Evolutionary conservation across 495 filamentous ascomycete genomes (phyloP).

Genomic region (Neurospora tetraspora): DNA sequence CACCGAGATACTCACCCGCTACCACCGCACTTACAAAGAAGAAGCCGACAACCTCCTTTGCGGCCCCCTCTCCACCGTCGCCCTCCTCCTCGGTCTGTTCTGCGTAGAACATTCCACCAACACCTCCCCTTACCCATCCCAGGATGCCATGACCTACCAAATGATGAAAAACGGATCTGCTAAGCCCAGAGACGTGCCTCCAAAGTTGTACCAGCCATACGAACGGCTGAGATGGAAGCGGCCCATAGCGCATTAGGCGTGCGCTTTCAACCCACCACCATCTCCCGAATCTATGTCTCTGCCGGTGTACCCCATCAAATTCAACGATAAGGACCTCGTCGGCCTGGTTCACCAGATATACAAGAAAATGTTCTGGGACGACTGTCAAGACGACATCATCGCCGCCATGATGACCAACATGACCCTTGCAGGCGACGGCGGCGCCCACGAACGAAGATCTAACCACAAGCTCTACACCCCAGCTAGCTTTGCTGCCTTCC

Average conservation of each 20-base stretch:
- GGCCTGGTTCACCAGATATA: neutral
- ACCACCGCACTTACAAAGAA: neutral
- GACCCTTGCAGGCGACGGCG: neutral
- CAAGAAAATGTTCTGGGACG: conserved; percentile 1
- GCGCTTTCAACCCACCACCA: conserved; percentile 5
- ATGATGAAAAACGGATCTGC: neutral
- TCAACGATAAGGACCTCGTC: neutral
- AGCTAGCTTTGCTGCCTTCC: neutral
- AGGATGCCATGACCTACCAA: conserved; percentile 3
- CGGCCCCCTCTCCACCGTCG: conserved; percentile 11
- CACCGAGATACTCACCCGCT: conserved; percentile 11
- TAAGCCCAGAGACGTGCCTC: conserved; percentile 9
- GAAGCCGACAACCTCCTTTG: conserved; percentile 12
- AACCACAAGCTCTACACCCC: neutral
- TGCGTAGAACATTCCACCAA: conserved; percentile 21
- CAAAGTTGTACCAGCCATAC: conserved; percentile 15
- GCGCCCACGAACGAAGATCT: neutral
- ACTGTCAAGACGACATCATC: neutral
- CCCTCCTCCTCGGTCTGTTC: conserved; percentile 15
- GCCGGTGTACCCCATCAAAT: neutral
- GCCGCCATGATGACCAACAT: neutral
- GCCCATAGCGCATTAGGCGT: neutral
- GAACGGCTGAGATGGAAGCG: conserved; percentile 1
- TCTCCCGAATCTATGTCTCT: neutral
- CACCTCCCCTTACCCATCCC: conserved; percentile 15